Evolutionary conservation across 2,329 filamentous ascomycete species (phyloP).

Genomic region (Gnomoniopsis smithogilvyi): DNA sequence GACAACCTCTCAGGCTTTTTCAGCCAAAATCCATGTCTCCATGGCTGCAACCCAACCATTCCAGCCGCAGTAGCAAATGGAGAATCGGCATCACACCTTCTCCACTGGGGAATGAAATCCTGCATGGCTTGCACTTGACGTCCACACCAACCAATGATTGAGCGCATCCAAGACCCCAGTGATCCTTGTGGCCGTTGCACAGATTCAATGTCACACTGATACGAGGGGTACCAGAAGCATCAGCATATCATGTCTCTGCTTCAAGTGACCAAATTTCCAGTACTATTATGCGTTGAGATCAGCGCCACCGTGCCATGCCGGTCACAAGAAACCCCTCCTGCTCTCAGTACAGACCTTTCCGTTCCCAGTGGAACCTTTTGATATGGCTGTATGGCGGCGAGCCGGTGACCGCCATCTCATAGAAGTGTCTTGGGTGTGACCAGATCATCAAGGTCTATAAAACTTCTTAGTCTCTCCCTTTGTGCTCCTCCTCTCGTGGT

Average conservation of each 20-base stretch:
- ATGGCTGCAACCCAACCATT: too few species aligned
- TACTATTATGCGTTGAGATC: too few species aligned
- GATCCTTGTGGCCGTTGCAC: not conserved
- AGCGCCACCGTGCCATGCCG: too few species aligned
- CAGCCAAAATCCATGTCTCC: not conserved
- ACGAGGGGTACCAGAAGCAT: not conserved
- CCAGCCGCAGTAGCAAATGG: not conserved
- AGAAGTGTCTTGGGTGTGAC: not conserved
- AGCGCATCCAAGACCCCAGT: too few species aligned
- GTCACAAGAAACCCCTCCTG: too few species aligned
- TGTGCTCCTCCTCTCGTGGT: not conserved
- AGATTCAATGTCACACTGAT: not conserved
- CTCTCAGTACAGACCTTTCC: not conserved
- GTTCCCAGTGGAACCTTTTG: not conserved
- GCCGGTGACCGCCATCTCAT: not conserved
- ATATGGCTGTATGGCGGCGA: not conserved
- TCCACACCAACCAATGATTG: too few species aligned
- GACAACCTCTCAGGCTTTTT: not conserved
- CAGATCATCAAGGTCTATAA: not conserved
- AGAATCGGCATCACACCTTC: slow-evolving; percentile 1
- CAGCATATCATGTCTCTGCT: not conserved
- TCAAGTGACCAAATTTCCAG: not conserved
- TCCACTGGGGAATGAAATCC: not conserved
- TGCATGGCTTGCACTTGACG: not conserved
- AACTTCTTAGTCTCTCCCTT: not conserved